Evolutionary conservation across 805 yeast genomes (phyloP), one percentile per base, ranked within the genome.

Genomic region (Metschnikowia kunwiensis): DNA sequence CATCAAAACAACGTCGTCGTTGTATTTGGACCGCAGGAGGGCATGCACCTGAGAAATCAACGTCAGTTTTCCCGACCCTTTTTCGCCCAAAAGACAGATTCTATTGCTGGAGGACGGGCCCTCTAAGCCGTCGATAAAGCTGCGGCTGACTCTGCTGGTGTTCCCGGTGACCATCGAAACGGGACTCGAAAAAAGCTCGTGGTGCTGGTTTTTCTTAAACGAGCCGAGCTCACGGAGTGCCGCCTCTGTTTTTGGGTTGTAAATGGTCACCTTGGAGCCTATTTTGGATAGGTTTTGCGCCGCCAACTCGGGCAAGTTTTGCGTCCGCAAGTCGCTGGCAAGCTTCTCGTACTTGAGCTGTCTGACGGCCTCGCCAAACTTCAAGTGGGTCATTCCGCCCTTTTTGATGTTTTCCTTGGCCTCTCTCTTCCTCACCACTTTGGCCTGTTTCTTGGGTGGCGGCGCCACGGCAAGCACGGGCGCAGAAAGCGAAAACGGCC

Each of bases 41-140:
- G 82, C 77, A 27, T 82, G 82, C 2, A 80, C 68, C 58, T 88
- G 96, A 0, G 89, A 59, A 30, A 88, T 50, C 24, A 81, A 52
- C 0, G 86, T 76, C 3, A 91, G 75, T 64, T 88, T 89, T 6
- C 97, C 97, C 8, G 75, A 70, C 32, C 96, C 96, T 28, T 75
- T 61, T 37, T 74, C 80, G 27, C 95, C 95, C 14, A 75, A 56
- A n/a, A 86, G 43, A 20, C 80, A 64, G 20, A 73, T 49, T 49
- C 82, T 70, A 52, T 78, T 82, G 9, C 60, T 46, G 10, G 48
- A 50, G 1, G 73, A 52, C 0, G 65, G 30, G 0, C 41, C 33
- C 3, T 49, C 43, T 17, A 73, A 55, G 5, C 58, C 57, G 12
- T 60, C 41, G 8, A 78, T 51, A 30, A 78, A 58, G 1, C 62